Base-by-base conservation (phyloP, 148 eudicot genomes). In the Chenopodium album region DNA sequence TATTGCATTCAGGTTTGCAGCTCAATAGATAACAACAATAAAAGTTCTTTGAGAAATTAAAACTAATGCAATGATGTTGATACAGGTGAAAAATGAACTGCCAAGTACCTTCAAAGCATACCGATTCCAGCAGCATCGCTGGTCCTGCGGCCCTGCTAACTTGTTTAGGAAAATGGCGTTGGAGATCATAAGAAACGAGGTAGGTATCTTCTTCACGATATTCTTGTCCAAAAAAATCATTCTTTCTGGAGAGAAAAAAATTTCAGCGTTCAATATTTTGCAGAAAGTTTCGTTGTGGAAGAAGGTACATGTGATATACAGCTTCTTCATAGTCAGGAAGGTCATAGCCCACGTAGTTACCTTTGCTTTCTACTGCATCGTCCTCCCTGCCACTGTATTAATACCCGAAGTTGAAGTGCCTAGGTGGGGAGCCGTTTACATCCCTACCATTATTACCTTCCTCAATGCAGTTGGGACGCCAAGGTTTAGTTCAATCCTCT, bases 141-240 rank as follows among this genome's bases (percentile, higher is more conserved):
- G 98, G 98, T 94, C 94, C 0, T 93, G 98, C 65, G 98, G 98
- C 7, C 98, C 98, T 0, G 95, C 97, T 59, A 92, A 94, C 76
- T 87, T 94, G 32, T 94, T 94, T 81, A 87, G 86, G 80, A 94
- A 94, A 85, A 94, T 90, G 94, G 88, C 78, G 1, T 46, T 70
- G 34, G 98, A 94, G 48, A 94, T 94, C 29, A 52, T 82, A 20
- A 82, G 23, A 68, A 93, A 88, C 79, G 86, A 94, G 91, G 98
- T 89, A 19, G 9, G 17, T 14, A 9, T 65, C 34, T 47, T 20
- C 76, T 48, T 11, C 31, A 3, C 34, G 37, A 44, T 31, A 0
- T 68, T 0, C 44, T 31, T 13, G 41, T 12, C 70, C 28, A 14
- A 14, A 16, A 70, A 37, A 41, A 68, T 0, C 29, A 19, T 71